phyloP scores from a whole-genome alignment of 106 monocot genomes.

The Amphibolis antarctica region DNA sequence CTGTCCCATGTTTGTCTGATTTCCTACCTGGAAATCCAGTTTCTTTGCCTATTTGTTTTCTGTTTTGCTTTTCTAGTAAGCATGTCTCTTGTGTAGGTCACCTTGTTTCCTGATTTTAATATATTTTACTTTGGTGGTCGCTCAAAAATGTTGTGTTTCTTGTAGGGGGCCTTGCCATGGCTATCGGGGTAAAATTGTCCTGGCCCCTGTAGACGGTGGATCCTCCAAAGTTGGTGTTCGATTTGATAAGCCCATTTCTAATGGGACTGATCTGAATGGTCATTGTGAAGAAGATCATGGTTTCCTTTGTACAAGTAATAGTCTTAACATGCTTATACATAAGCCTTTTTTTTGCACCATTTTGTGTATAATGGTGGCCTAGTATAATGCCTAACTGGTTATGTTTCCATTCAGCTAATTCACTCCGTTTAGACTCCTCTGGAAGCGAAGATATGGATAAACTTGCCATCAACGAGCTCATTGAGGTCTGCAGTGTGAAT shows the following conservation, averaged over 20 bases:
- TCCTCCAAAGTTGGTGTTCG: constrained; percentile 89
- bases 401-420: constrained; percentile 34
- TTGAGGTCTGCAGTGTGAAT: constrained; percentile 43
- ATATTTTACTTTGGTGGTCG: no score
- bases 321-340: background rate
- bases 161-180: constrained; percentile 83
- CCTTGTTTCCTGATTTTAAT: no score
- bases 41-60: no score
- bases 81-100: no score
- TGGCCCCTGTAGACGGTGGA: constrained; percentile 67
- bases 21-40: no score
- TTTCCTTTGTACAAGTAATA: constrained; percentile 69
- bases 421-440: constrained; percentile 49
- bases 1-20: no score
- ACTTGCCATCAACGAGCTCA: constrained; percentile 62
- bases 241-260: constrained; percentile 78
- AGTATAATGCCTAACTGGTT: background rate
- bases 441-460: constrained; percentile 69
- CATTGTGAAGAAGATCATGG: constrained; percentile 95
- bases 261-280: constrained; percentile 89
- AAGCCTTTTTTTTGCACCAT: background rate
- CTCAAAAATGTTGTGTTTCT: no score
- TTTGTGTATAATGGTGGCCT: background rate
- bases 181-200: constrained; percentile 77
- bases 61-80: no score